phyloP scores from a whole-genome alignment of 768 basidiomycete species.

The Neoboletus brunneissimus region DNA sequence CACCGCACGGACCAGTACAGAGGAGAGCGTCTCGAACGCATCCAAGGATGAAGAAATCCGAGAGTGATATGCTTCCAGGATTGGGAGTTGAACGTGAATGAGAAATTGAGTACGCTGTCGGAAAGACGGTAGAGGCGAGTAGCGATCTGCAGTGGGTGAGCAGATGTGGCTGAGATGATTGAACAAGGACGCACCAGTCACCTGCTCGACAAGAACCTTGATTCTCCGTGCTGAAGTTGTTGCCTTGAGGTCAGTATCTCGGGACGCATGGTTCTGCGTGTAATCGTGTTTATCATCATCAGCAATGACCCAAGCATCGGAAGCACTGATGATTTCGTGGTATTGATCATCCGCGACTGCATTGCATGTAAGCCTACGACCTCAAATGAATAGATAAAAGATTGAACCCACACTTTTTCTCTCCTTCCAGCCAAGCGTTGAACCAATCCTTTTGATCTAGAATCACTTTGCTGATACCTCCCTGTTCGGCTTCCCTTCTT shows the following conservation, averaged over 20 bases:
- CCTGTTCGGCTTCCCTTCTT: slow-evolving; percentile 46
- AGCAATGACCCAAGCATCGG: slow-evolving; percentile 84
- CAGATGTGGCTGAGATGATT: background rate
- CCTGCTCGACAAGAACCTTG: slow-evolving; percentile 84
- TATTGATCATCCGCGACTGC: slow-evolving; percentile 88
- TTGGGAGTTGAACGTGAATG: slow-evolving; percentile 76
- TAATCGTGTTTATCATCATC: slow-evolving; percentile 58
- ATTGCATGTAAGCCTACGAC: background rate
- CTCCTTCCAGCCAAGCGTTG: slow-evolving; percentile 83
- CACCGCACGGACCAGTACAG: slow-evolving; percentile 82
- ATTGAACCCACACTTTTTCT: slow-evolving; percentile 71
- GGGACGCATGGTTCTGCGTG: slow-evolving; percentile 20
- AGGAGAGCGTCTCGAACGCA: slow-evolving; percentile 91
- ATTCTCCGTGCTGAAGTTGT: slow-evolving; percentile 84
- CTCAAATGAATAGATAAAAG: background rate
- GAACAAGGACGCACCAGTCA: slow-evolving; percentile 61
- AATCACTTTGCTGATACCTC: slow-evolving; percentile 79
- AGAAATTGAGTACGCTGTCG: slow-evolving; percentile 82
- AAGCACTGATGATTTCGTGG: slow-evolving; percentile 71
- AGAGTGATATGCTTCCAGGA: slow-evolving; percentile 71
- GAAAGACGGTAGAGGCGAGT: slow-evolving; percentile 79
- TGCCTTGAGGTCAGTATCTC: slow-evolving; percentile 49
- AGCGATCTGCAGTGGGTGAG: slow-evolving; percentile 62
- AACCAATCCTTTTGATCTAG: slow-evolving; percentile 88
- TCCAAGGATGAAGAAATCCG: slow-evolving; percentile 85